These are phyloP conservation scores for Aegilops sharonensis DNA, from an alignment of 176 grass and related monocot species.

Conservation along the genomic window DNA sequence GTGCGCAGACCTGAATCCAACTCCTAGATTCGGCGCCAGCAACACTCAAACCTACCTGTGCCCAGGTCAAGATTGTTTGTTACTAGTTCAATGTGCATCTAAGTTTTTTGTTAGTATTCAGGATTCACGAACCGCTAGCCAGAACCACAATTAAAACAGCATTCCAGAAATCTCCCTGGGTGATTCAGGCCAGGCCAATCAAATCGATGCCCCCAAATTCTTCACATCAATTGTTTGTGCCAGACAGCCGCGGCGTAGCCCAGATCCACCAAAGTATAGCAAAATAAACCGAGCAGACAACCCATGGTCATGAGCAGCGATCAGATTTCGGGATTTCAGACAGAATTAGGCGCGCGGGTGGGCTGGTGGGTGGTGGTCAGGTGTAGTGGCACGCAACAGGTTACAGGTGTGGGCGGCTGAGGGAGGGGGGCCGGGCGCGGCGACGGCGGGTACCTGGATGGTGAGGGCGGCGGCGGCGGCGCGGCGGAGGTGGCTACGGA, in stretches of 20 bases:
- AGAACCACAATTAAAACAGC: neutral
- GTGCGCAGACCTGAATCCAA: neutral
- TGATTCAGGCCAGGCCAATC: neutral
- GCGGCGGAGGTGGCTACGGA: slow-evolving; percentile 79
- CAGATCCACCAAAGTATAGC: neutral
- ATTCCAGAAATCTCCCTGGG: neutral
- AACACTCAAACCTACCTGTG: neutral
- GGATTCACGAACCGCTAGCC: neutral
- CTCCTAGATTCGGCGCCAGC: neutral
- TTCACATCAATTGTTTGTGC: neutral
- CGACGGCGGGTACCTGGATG: slow-evolving; percentile 62
- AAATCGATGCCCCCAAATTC: neutral
- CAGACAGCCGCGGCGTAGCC: neutral
- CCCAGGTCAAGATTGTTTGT: neutral
- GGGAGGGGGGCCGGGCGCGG: neutral
- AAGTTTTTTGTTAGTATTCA: neutral
- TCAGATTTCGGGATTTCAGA: slow-evolving; percentile 26
- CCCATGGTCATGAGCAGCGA: neutral
- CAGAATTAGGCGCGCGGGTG: neutral
- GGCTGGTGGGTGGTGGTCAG: neutral
- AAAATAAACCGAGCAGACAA: neutral
- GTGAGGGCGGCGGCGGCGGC: slow-evolving; percentile 56
- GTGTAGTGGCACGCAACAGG: neutral
- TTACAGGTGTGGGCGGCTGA: neutral
- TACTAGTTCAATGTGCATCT: neutral